Evolutionary conservation across 176 grass and related monocot species (phyloP).

Genomic region (Aegilops sharonensis): DNA sequence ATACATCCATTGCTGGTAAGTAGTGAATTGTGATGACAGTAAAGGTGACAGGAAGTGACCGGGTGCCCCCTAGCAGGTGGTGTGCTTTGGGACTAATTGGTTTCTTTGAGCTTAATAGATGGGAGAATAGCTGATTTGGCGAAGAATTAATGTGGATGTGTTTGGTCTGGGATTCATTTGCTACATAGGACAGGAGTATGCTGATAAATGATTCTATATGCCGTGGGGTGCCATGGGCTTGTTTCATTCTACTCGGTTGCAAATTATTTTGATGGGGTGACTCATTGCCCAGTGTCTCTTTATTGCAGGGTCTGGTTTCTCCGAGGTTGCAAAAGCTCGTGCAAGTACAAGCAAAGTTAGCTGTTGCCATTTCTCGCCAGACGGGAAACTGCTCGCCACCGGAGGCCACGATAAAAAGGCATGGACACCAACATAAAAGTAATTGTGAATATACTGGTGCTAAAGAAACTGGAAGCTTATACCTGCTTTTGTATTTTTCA

Average conservation of each 20-base stretch:
- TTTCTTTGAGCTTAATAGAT: conserved; percentile 11
- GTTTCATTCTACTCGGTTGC: conserved; percentile 10
- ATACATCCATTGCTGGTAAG: not conserved
- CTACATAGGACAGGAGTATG: not conserved
- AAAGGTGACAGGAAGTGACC: not conserved
- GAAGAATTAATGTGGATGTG: not conserved
- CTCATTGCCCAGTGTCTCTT: conserved; percentile 15
- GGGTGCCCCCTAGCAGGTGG: not conserved
- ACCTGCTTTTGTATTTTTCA: conserved; percentile 20
- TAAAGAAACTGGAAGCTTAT: not conserved
- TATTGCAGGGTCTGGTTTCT: conserved; percentile 70
- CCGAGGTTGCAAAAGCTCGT: conserved; percentile 51
- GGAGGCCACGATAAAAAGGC: conserved; percentile 99
- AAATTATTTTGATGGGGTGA: conserved; percentile 5
- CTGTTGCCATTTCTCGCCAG: conserved; percentile 93
- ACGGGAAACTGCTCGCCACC: conserved; percentile 94
- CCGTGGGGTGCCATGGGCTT: not conserved
- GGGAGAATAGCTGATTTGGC: not conserved
- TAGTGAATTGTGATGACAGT: not conserved
- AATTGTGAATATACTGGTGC: not conserved
- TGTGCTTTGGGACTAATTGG: not conserved
- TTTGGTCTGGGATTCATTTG: conserved; percentile 26
- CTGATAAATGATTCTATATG: not conserved
- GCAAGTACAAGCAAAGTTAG: conserved; percentile 79
- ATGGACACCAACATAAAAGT: not conserved